phyloP scores from a whole-genome alignment of 371 early-diverging fungal species.

The Mucor circinelloides region DNA sequence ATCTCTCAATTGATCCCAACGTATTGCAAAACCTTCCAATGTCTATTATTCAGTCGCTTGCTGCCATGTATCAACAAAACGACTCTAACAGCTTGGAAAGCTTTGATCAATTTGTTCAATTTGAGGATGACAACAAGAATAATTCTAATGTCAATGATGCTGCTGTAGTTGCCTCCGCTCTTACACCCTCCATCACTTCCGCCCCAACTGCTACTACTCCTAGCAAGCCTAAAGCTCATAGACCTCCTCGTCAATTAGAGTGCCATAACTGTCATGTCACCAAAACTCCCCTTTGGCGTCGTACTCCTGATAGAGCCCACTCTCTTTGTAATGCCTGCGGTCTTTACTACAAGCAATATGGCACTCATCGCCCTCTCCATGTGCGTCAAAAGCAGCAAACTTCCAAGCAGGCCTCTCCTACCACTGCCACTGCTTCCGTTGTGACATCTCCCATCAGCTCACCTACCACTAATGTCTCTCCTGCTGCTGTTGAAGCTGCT shows the following conservation, averaged over 20 bases:
- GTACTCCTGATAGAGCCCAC: constrained; percentile 75
- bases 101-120: constrained; percentile 44
- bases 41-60: constrained; percentile 30
- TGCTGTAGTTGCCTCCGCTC: constrained; percentile 7
- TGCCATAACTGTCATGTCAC: constrained; percentile 83
- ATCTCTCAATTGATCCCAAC: constrained; percentile 28
- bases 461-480: not conserved
- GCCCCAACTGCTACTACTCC: constrained; percentile 3
- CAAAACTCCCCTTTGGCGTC: constrained; percentile 84
- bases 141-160: not conserved
- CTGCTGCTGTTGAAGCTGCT: constrained; percentile 5
- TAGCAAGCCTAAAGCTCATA: constrained; percentile 23
- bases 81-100: constrained; percentile 6
- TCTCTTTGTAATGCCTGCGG: constrained; percentile 87
- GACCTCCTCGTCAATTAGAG: constrained; percentile 65
- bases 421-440: not conserved
- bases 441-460: not conserved
- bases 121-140: constrained; percentile 29
- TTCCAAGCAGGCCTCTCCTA: constrained; percentile 9
- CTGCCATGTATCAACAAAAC: constrained; percentile 35
- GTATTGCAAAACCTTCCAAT: constrained; percentile 35
- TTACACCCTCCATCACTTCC: not conserved
- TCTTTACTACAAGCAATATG: constrained; percentile 78
- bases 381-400: constrained; percentile 58
- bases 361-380: constrained; percentile 69